phyloP scores from a whole-genome alignment of 2,329 filamentous ascomycete species.

The Reticulascus tulasneorum region DNA sequence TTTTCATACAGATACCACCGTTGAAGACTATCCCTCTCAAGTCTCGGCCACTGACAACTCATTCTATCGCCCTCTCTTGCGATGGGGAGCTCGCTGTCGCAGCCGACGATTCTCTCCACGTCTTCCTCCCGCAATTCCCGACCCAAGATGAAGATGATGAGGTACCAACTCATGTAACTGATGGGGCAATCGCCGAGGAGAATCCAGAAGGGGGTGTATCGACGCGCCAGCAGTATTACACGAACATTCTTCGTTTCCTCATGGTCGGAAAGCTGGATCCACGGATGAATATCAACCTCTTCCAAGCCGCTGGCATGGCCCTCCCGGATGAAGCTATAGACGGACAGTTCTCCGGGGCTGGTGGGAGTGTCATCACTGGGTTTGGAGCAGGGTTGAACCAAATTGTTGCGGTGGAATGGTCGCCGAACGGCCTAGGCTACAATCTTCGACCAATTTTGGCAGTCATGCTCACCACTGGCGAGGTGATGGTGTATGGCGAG shows the following conservation, averaged over 20 bases:
- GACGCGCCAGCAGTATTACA: slow-evolving; percentile 26
- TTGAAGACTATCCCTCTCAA: slow-evolving; percentile 42
- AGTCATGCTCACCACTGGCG: slow-evolving; percentile 46
- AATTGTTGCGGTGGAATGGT: slow-evolving; percentile 52
- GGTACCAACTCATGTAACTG: slow-evolving; percentile 22
- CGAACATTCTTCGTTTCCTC: slow-evolving; percentile 27
- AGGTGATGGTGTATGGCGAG: slow-evolving; percentile 50
- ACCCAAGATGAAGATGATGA: slow-evolving; percentile 18
- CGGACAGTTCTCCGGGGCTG: slow-evolving; percentile 37
- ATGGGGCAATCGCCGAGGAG: slow-evolving; percentile 12
- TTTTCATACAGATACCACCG: slow-evolving; percentile 37
- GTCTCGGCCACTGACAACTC: slow-evolving; percentile 39
- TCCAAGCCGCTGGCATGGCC: slow-evolving; percentile 29
- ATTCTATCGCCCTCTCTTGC: slow-evolving; percentile 48
- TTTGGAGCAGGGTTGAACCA: slow-evolving; percentile 51
- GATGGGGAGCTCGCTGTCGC: slow-evolving; percentile 55
- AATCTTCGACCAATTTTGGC: slow-evolving; percentile 49
- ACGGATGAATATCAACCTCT: slow-evolving; percentile 43
- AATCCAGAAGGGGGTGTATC: slow-evolving; percentile 3
- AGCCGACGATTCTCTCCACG: slow-evolving; percentile 50
- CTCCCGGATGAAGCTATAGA: too few species aligned
- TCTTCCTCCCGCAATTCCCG: slow-evolving; percentile 46
- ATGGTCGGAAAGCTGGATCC: slow-evolving; percentile 32
- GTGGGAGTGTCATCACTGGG: slow-evolving; percentile 40
- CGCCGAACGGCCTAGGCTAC: slow-evolving; percentile 52